Evolutionary conservation across 257 asterid genomes (phyloP).

Genomic region (Eustoma russellianum): DNA sequence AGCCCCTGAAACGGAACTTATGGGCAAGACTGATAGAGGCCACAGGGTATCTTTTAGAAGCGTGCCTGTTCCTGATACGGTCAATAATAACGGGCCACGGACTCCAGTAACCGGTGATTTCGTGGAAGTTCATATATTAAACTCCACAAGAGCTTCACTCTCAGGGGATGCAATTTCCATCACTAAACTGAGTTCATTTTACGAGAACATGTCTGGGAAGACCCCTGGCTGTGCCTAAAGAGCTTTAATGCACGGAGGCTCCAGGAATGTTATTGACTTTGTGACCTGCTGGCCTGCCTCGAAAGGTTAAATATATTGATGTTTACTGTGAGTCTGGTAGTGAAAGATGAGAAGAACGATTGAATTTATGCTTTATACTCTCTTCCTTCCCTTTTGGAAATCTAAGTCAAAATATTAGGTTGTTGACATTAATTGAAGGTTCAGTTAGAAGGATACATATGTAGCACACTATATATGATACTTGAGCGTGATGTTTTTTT

Average conservation of each 20-base stretch:
- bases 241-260: constrained; percentile 12
- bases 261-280: too few species aligned
- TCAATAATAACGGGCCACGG: constrained; percentile 38
- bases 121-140: constrained; percentile 61
- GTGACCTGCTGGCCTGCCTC: too few species aligned
- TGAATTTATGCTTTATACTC: too few species aligned
- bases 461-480: too few species aligned
- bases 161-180: constrained; percentile 70
- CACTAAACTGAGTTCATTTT: constrained; percentile 63
- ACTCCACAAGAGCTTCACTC: constrained; percentile 73
- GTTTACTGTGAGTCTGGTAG: neutral
- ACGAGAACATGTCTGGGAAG: constrained; percentile 28
- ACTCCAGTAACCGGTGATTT: constrained; percentile 65
- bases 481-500: too few species aligned
- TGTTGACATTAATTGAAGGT: too few species aligned
- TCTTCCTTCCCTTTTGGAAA: too few species aligned
- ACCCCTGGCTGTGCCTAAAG: constrained; percentile 33
- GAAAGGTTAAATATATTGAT: neutral
- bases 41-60: constrained; percentile 67
- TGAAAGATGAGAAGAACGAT: constrained; percentile 1
- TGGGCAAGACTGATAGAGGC: constrained; percentile 91
- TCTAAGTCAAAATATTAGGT: too few species aligned
- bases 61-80: constrained; percentile 47
- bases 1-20: constrained; percentile 84
- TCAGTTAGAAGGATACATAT: too few species aligned